Evolutionary conservation across 768 basidiomycete genomes (phyloP).

Genomic region (Russula emetica): DNA sequence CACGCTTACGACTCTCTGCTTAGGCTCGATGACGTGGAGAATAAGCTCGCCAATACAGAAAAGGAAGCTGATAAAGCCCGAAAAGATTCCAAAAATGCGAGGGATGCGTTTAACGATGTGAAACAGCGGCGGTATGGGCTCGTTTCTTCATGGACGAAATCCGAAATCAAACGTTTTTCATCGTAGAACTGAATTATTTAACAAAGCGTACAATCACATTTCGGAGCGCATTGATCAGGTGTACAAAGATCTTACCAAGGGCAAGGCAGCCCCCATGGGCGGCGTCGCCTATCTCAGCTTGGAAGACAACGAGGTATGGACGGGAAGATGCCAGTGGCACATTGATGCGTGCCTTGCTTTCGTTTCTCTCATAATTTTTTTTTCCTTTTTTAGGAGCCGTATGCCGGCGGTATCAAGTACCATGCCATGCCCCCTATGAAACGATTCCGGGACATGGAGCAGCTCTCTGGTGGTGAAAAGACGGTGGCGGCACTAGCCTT

Average conservation of each 20-base stretch:
- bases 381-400: slow-evolving; percentile 58
- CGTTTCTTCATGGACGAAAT: neutral
- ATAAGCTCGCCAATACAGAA: slow-evolving; percentile 83
- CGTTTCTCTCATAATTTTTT: neutral
- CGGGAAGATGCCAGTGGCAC: neutral
- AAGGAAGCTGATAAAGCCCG: slow-evolving; percentile 89
- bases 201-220: slow-evolving; percentile 94
- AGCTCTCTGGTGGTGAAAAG: slow-evolving; percentile 96
- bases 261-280: slow-evolving; percentile 88
- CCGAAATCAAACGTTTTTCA: neutral
- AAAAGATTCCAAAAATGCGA: slow-evolving; percentile 83
- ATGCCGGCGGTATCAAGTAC: slow-evolving; percentile 88
- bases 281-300: slow-evolving; percentile 95
- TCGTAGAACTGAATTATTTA: slow-evolving; percentile 75
- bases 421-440: slow-evolving; percentile 99
- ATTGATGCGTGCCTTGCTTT: neutral
- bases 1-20: neutral
- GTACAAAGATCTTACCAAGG: slow-evolving; percentile 97
- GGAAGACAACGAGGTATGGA: slow-evolving; percentile 86
- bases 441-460: slow-evolving; percentile 98
- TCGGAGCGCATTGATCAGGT: slow-evolving; percentile 92
- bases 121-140: slow-evolving; percentile 66
- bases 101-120: slow-evolving; percentile 86
- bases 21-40: slow-evolving; percentile 80
- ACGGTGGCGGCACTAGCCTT: slow-evolving; percentile 97